Conservation (phyloP, 305 asterid species). For the Plantago coronopus region DNA sequence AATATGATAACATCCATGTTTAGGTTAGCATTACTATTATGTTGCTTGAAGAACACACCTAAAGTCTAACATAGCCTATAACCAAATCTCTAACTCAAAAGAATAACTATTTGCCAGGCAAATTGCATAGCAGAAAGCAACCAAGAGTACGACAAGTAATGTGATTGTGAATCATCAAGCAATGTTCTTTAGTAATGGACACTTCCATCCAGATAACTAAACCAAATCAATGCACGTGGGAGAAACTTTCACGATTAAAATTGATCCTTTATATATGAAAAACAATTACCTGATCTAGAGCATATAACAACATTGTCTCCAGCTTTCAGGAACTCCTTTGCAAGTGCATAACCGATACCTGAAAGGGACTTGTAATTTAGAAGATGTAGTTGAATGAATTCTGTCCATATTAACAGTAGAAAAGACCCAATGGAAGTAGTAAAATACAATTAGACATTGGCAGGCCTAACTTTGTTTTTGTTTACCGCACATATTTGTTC, state of each 20-base stretch:
- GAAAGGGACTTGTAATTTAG: slow-evolving; percentile 17
- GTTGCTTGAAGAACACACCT: no score
- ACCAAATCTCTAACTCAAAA: no score
- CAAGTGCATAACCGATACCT: slow-evolving; percentile 97
- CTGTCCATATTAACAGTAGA: no score
- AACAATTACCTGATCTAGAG: slow-evolving; percentile 72
- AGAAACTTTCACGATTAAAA: not conserved
- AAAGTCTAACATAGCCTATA: no score
- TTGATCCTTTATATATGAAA: not conserved
- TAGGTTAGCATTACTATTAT: no score
- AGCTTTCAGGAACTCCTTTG: slow-evolving; percentile 79
- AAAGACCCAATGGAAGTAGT: no score
- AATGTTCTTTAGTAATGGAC: not conserved
- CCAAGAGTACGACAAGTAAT: no score
- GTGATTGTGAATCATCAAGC: not conserved
- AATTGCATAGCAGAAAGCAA: no score
- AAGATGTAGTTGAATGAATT: slow-evolving; percentile 3
- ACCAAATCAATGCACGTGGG: slow-evolving; percentile 3
- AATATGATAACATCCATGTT: no score
- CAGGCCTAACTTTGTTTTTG: not conserved
- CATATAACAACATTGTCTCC: slow-evolving; percentile 89
- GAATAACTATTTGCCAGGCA: no score
- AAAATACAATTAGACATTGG: no score
- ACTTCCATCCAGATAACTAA: not conserved
- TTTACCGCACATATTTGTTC: not conserved